Conservation (phyloP, 345 rosid genomes). For the Hirschfeldia incana region DNA sequence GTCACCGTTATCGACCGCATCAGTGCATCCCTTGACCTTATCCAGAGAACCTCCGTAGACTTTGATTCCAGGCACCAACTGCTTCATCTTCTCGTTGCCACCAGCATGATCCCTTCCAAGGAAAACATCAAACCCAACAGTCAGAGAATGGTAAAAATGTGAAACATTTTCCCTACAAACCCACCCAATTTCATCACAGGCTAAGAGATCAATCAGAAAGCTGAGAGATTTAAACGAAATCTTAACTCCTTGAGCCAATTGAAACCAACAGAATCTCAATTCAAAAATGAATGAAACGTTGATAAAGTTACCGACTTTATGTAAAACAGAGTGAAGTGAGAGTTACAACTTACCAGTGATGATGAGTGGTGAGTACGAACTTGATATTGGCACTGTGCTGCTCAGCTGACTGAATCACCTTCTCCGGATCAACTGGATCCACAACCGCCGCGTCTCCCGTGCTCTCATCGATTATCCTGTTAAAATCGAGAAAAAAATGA, state of each 20-base stretch:
- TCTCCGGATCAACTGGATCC: constrained; percentile 89
- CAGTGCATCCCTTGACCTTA: constrained; percentile 75
- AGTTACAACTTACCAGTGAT: constrained; percentile 60
- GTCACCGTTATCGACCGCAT: constrained; percentile 72
- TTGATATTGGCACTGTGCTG: constrained; percentile 54
- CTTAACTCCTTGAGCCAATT: not conserved
- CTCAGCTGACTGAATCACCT: constrained; percentile 55
- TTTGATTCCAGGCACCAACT: constrained; percentile 70
- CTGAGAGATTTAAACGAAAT: not conserved
- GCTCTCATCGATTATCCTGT: constrained; percentile 75
- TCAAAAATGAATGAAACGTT: constrained; percentile 1
- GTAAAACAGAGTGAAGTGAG: not conserved
- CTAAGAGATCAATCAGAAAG: not conserved
- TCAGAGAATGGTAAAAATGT: not conserved
- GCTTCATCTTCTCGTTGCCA: constrained; percentile 79
- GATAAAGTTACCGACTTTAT: not conserved
- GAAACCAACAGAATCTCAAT: not conserved
- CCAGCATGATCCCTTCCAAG: constrained; percentile 86
- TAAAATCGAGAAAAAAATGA: not conserved
- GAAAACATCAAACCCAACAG: not conserved
- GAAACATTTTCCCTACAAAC: not conserved
- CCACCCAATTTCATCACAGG: not conserved
- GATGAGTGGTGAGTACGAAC: constrained; percentile 87
- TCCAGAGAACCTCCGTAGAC: constrained; percentile 90
- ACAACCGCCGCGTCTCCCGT: constrained; percentile 88